phyloP scores from a whole-genome alignment of 768 basidiomycete genomes.

The Leccinum barrowsii region DNA sequence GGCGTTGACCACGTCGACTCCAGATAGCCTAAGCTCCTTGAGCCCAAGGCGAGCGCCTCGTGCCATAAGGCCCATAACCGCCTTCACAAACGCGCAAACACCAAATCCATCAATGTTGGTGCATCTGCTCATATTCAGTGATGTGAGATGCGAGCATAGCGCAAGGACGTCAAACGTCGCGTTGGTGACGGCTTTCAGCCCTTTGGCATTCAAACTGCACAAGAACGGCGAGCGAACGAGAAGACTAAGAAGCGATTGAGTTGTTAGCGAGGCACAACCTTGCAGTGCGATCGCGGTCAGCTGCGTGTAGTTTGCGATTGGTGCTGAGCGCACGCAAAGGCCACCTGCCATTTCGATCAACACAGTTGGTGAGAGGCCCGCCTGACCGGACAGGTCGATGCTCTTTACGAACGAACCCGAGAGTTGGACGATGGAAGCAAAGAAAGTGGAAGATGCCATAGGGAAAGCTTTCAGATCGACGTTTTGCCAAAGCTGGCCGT shows the following conservation, averaged over 20 bases:
- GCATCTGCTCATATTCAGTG: constrained; percentile 72
- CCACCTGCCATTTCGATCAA: constrained; percentile 52
- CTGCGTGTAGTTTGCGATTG: constrained; percentile 47
- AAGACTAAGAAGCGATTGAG: constrained; percentile 65
- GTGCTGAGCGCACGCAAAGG: constrained; percentile 44
- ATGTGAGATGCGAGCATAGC: constrained; percentile 51
- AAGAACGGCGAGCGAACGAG: constrained; percentile 51
- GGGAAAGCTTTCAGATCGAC: constrained; percentile 66
- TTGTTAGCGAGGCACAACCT: constrained; percentile 66
- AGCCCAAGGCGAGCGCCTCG: constrained; percentile 51
- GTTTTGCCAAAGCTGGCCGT: constrained; percentile 82
- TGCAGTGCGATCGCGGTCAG: constrained; percentile 70
- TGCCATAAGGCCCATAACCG: constrained; percentile 39
- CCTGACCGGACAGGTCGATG: constrained; percentile 41
- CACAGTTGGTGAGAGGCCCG: constrained; percentile 43
- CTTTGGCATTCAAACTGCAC: constrained; percentile 41
- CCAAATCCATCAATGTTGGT: constrained; percentile 62
- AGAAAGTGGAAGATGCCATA: constrained; percentile 44
- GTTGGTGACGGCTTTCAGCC: constrained; percentile 66
- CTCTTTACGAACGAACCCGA: constrained; percentile 62
- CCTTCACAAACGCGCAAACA: constrained; percentile 44
- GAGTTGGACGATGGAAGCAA: constrained; percentile 49
- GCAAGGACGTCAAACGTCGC: constrained; percentile 68
- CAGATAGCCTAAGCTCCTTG: constrained; percentile 63
- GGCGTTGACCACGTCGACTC: constrained; percentile 59